Evolutionary conservation across 2,329 filamentous ascomycete genomes (phyloP), one percentile per base, ranked within the genome.

Genomic region (Cryphonectria japonica): DNA sequence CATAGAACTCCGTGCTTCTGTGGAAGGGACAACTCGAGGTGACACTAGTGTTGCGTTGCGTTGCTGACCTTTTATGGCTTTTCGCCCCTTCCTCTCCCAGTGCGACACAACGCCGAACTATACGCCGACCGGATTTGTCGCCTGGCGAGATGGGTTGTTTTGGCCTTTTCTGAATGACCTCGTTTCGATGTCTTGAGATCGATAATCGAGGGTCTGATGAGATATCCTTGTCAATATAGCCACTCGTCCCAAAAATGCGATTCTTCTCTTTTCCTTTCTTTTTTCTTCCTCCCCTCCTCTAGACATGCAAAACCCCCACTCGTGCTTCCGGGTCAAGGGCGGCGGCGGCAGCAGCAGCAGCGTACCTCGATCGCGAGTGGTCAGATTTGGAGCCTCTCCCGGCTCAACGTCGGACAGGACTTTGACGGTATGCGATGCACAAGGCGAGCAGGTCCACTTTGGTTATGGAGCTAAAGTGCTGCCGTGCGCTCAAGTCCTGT

Each of bases 351-450:
- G 41, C 43, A 14, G 43, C 9, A 14, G 13, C 29, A 29, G 52
- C 68, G 52, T 69, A 67, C 68, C 68, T 43, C 46, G 22, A 39
- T 61, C 22, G 34, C 59, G 29, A 61, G 32, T 39, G 32, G 59
- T 61, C 59, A 61, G 59, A 13, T 61, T 60, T 37, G 62, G 22
- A 26, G 54, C 26, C 41, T 60, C 60, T 65, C 32, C 70, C 64
- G 68, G 60, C 64, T 57, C 64, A 50, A 70, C 26, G 67, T 69
- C 67, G 65, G 70, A 64, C 66, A 54, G 46, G 66, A 41, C 22
- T 22, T 39, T n/a, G 29, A 68, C 50, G 57, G 63, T 67, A 64
- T 61, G n/a, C 32, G 32, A 54, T 69, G 59, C 62, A 37, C 46
- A 61, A 66, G 61, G 66, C 66, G 66, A 63, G 16, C 34, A 22